These are phyloP conservation scores for Athelia sp. DNA, from an alignment of 1,284 basidiomycete species.

Conservation along the genomic window DNA sequence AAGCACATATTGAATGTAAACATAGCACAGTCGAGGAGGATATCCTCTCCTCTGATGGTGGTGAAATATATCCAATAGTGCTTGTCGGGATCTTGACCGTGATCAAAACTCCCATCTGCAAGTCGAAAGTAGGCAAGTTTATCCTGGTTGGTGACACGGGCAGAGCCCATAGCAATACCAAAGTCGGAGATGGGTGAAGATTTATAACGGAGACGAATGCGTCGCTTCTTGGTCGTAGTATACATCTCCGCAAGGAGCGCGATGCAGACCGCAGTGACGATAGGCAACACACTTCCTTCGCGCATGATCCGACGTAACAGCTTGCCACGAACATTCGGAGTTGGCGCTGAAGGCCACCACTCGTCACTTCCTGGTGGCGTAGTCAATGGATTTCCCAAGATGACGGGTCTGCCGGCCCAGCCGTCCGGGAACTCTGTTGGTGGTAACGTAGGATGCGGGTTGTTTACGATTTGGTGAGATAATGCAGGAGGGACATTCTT, in stretches of 20 bases:
- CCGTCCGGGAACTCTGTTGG: slow-evolving; percentile 23
- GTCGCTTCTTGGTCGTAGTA: slow-evolving; percentile 26
- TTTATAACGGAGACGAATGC: slow-evolving; percentile 29
- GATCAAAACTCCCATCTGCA: slow-evolving; percentile 16
- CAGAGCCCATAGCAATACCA: slow-evolving; percentile 32
- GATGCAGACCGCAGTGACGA: slow-evolving; percentile 26
- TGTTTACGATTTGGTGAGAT: slow-evolving; percentile 28
- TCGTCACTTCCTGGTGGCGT: not conserved
- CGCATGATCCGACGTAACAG: slow-evolving; percentile 25
- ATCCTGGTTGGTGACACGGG: slow-evolving; percentile 27
- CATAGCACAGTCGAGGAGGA: slow-evolving; percentile 33
- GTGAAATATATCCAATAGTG: slow-evolving; percentile 46
- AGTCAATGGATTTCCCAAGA: slow-evolving; percentile 24
- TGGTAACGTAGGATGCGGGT: slow-evolving; percentile 24
- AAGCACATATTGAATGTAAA: slow-evolving; percentile 34
- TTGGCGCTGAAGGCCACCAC: slow-evolving; percentile 26
- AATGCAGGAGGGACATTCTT: slow-evolving; percentile 26
- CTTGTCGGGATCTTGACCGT: slow-evolving; percentile 34
- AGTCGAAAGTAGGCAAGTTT: slow-evolving; percentile 27
- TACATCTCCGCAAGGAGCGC: slow-evolving; percentile 34
- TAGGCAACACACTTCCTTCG: slow-evolving; percentile 29
- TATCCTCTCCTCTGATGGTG: slow-evolving; percentile 32
- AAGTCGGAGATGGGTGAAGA: slow-evolving; percentile 37
- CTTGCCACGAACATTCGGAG: slow-evolving; percentile 21
- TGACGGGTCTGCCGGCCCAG: slow-evolving; percentile 24